Percentiles rank a stretch among this genome's conserved stretches.
phyloP scores from a whole-genome alignment of 2,329 filamentous ascomycete genomes.

The Beauveria sp. region DNA sequence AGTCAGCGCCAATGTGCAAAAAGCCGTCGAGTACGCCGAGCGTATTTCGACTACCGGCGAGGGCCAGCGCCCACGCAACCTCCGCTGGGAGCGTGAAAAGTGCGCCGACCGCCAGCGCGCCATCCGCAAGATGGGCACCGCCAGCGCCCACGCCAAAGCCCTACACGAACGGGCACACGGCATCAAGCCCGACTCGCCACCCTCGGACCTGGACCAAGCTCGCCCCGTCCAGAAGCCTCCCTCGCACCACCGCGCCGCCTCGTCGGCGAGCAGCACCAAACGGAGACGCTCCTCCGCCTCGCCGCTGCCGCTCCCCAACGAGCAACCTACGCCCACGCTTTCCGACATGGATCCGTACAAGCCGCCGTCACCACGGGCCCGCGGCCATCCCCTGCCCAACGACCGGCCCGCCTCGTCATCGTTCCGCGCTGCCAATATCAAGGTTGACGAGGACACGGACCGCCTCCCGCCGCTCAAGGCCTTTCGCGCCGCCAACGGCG shows the following conservation, averaged over 20 bases:
- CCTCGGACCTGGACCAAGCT: neutral
- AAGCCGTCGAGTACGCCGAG: slow-evolving; percentile 9
- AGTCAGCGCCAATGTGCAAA: slow-evolving; percentile 5
- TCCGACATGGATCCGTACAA: slow-evolving; percentile 1
- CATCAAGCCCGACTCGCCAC: slow-evolving; percentile 1
- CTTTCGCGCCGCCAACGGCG: neutral
- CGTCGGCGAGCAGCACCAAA: neutral
- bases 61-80: slow-evolving; percentile 5
- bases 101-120: slow-evolving; percentile 9
- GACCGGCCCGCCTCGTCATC: neutral
- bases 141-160: slow-evolving; percentile 5
- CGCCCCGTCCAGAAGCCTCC: neutral
- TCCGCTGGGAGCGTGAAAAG: slow-evolving; percentile 11
- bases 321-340: neutral
- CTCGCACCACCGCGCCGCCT: slow-evolving; percentile 3
- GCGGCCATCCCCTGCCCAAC: slow-evolving; percentile 3
- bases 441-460: neutral
- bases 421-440: slow-evolving; percentile 5
- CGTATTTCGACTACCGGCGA: neutral
- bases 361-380: neutral
- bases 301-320: slow-evolving; percentile 1
- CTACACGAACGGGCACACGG: slow-evolving; percentile 4
- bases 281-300: slow-evolving; percentile 5
- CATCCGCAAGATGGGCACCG: slow-evolving; percentile 6
- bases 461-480: slow-evolving; percentile 8